Conservation (phyloP, 495 filamentous ascomycete species). For the Daldinia concentrica region DNA sequence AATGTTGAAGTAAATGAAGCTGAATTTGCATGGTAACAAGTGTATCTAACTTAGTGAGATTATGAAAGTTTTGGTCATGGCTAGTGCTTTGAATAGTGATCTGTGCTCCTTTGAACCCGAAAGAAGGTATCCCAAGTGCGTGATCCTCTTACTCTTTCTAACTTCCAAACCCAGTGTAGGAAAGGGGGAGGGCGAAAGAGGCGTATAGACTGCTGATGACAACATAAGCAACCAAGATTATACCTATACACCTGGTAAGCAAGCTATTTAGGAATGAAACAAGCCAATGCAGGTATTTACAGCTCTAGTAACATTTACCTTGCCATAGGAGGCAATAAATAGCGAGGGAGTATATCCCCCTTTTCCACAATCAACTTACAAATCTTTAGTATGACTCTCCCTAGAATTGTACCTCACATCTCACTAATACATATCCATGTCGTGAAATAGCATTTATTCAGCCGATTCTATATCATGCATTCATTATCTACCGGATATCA, state of each 20-base stretch:
- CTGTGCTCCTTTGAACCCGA: neutral
- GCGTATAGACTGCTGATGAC: neutral
- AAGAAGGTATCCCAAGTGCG: neutral
- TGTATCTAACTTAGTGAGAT: neutral
- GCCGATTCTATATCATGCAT: constrained; percentile 14
- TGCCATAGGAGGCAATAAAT: neutral
- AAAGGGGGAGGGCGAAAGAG: neutral
- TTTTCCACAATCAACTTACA: neutral
- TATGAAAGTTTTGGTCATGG: neutral
- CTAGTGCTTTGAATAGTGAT: neutral
- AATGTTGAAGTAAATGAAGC: neutral
- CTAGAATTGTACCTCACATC: neutral
- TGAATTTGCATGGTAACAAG: neutral
- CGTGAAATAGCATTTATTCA: neutral
- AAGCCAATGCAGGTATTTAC: too few relatives aligned
- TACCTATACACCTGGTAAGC: neutral
- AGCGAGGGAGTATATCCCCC: neutral
- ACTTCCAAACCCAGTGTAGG: neutral
- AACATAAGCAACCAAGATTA: neutral
- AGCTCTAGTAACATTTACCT: neutral
- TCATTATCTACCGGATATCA: constrained; percentile 13
- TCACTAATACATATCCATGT: neutral
- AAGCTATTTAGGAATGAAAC: neutral
- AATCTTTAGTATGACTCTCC: neutral
- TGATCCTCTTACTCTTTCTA: neutral